Percentiles rank a stretch among this genome's conserved stretches.
These are phyloP conservation scores for Globisporangium paroecandrum DNA, from an alignment of 352 stramenopile genomes.

Conservation along the genomic window DNA sequence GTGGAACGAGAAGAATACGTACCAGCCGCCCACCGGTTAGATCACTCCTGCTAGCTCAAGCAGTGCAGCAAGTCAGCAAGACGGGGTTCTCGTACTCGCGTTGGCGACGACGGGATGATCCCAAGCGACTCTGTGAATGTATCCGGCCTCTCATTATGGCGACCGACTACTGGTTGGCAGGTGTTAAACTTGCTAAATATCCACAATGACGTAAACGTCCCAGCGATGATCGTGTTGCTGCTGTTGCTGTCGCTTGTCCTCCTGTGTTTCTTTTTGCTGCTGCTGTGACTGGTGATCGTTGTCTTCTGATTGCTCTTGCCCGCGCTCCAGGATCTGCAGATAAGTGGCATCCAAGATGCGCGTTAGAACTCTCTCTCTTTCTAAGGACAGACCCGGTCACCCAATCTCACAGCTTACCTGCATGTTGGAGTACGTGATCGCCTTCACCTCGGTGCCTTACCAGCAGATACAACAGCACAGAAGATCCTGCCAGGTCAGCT, in stretches of 20 bases:
- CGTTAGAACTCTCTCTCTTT: background rate
- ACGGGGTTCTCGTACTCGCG: background rate
- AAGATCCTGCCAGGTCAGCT: background rate
- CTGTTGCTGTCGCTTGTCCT: background rate
- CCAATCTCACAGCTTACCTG: background rate
- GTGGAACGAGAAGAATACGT: slow-evolving; percentile 88
- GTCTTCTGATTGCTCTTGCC: slow-evolving; percentile 5
- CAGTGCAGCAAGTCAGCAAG: background rate
- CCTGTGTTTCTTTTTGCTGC: background rate
- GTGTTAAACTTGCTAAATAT: slow-evolving; percentile 2
- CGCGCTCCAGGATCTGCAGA: background rate
- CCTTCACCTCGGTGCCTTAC: slow-evolving; percentile 1
- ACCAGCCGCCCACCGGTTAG: slow-evolving; percentile 73
- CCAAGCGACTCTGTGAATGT: background rate
- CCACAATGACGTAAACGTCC: background rate
- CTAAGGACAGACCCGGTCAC: background rate
- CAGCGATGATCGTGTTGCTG: background rate
- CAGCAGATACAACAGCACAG: background rate
- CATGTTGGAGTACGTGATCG: slow-evolving; percentile 2
- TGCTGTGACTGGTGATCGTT: background rate
- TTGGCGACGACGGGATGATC: background rate
- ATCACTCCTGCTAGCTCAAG: background rate
- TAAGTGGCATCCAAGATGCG: background rate
- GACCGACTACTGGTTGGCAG: background rate
- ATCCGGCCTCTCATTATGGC: background rate